Percentiles rank a stretch among this genome's conserved stretches.
These are phyloP conservation scores for Wickerhamomyces mucosus DNA, from an alignment of 805 yeast species.

Conservation along the genomic window DNA sequence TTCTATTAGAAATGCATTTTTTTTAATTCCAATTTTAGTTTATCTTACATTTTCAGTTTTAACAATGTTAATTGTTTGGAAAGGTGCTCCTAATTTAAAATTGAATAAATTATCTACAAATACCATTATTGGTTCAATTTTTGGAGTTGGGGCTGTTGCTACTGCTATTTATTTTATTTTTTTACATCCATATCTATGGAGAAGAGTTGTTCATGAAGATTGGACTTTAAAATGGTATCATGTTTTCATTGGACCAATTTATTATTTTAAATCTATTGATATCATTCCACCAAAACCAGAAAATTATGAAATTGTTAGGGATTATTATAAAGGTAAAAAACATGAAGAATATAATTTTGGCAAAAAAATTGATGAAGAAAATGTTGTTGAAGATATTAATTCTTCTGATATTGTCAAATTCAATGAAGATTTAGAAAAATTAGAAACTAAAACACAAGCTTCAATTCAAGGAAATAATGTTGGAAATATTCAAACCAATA, in stretches of 20 bases:
- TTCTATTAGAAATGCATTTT: slow-evolving; percentile 45
- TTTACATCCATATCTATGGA: slow-evolving; percentile 50
- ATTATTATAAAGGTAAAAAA: slow-evolving; percentile 59
- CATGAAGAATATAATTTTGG: slow-evolving; percentile 9
- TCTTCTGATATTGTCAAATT: slow-evolving; percentile 15
- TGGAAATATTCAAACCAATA: neutral
- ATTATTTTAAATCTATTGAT: slow-evolving; percentile 43
- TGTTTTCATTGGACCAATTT: slow-evolving; percentile 45
- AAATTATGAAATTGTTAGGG: slow-evolving; percentile 45
- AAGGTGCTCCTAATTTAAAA: slow-evolving; percentile 64
- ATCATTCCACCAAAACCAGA: slow-evolving; percentile 60
- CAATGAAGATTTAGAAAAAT: slow-evolving; percentile 14
- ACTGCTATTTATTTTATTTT: slow-evolving; percentile 39
- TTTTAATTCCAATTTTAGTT: slow-evolving; percentile 51
- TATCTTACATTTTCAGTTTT: slow-evolving; percentile 50
- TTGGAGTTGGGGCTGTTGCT: slow-evolving; percentile 59
- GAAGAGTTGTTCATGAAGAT: slow-evolving; percentile 52
- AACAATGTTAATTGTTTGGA: slow-evolving; percentile 74
- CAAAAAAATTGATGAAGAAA: slow-evolving; percentile 2
- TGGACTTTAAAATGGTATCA: slow-evolving; percentile 58
- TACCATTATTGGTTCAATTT: slow-evolving; percentile 46
- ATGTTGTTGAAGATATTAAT: slow-evolving; percentile 6
- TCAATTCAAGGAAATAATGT: slow-evolving; percentile 3
- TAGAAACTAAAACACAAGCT: slow-evolving; percentile 11
- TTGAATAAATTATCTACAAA: slow-evolving; percentile 43